Conservation (phyloP, 2,329 filamentous ascomycete genomes). For the Calonectria ilicicola region DNA sequence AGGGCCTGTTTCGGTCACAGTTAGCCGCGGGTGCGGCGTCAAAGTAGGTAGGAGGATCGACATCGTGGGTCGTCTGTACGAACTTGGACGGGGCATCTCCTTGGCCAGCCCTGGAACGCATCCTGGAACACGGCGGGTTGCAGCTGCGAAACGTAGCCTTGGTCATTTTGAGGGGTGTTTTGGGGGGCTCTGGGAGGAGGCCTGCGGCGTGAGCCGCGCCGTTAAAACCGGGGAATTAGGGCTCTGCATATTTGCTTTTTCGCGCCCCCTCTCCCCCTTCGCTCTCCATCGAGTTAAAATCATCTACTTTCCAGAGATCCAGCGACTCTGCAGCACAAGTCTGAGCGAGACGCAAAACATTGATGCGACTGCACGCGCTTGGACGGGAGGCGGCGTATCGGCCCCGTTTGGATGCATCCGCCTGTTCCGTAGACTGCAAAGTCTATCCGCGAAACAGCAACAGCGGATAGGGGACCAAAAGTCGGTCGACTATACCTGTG, state of each 20-base stretch:
- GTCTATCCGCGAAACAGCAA: not conserved
- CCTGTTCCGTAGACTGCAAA: not conserved
- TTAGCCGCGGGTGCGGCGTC: conserved; percentile 32
- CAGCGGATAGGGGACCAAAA: not conserved
- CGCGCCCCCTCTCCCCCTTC: not conserved
- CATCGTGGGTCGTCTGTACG: conserved; percentile 23
- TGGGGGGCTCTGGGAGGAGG: conserved; percentile 11
- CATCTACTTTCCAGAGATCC: not conserved
- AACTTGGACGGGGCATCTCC: conserved; percentile 7
- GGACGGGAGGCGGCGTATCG: not conserved
- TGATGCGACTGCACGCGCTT: conserved; percentile 6
- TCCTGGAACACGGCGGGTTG: conserved; percentile 29
- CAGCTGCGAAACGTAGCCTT: conserved; percentile 35
- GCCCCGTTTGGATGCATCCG: conserved; percentile 1
- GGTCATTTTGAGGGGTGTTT: conserved; percentile 23
- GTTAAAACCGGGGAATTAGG: conserved; percentile 27
- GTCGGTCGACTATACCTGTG: not conserved
- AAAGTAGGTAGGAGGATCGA: conserved; percentile 38
- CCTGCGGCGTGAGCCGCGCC: conserved; percentile 33
- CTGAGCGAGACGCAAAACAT: conserved; percentile 4
- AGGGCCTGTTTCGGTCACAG: conserved; percentile 9
- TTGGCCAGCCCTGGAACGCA: conserved; percentile 30
- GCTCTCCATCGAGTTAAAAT: not conserved
- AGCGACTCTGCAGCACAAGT: not conserved
- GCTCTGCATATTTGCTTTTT: conserved; percentile 30